A percentile compares a stretch with the other conserved stretches of the same genome.
These are phyloP conservation scores for Trichoderma brevicompactum DNA, from an alignment of 2,329 filamentous ascomycete genomes.

Conservation along the genomic window DNA sequence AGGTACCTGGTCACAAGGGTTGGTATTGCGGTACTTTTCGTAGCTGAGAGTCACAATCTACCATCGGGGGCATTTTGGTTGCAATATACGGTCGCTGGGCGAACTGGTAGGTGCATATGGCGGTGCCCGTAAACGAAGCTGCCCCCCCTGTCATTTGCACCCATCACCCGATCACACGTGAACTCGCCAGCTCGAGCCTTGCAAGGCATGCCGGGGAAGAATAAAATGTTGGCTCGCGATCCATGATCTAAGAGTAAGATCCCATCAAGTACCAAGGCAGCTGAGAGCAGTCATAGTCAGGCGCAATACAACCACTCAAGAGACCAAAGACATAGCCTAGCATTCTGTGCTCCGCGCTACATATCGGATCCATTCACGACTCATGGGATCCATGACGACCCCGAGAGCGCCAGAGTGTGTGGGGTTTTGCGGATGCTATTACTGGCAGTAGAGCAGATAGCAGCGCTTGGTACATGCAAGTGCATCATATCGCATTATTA, in stretches of 20 bases:
- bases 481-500: not conserved
- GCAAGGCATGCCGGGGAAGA: not conserved
- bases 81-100: not conserved
- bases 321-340: too few species aligned
- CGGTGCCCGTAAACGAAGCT: not conserved
- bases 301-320: not conserved
- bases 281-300: not conserved
- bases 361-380: not conserved
- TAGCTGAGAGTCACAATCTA: not conserved
- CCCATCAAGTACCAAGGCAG: not conserved
- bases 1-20: constrained; percentile 5
- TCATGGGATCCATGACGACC: constrained; percentile 10
- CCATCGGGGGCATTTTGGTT: not conserved
- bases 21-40: not conserved
- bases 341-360: not conserved
- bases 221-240: not conserved
- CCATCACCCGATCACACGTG: not conserved
- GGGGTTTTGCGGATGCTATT: not conserved
- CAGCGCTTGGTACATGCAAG: constrained; percentile 8
- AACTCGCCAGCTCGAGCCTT: not conserved
- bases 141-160: not conserved
- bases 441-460: too few species aligned
- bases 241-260: not conserved
- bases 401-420: not conserved
- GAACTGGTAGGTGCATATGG: not conserved